A percentile compares a stretch with the other conserved stretches of the same genome.
Conservation (phyloP, 768 basidiomycete species). For the Pisolithus marmoratus region DNA sequence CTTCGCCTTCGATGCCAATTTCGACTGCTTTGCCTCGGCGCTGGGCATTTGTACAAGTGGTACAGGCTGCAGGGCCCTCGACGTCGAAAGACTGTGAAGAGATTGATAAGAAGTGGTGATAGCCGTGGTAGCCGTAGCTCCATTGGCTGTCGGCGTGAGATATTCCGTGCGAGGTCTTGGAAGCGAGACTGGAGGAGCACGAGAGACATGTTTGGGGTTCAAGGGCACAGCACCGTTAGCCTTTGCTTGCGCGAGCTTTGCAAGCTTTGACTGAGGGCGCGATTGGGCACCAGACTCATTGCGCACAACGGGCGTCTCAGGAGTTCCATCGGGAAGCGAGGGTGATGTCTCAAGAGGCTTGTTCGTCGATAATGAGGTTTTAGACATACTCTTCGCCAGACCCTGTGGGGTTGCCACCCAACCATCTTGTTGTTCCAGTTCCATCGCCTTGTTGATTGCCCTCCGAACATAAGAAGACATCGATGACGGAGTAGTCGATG, state of each 20-base stretch:
- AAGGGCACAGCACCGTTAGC: constrained; percentile 17
- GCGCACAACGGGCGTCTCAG: constrained; percentile 7
- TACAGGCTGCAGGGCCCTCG: constrained; percentile 20
- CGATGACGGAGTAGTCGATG: constrained; percentile 37
- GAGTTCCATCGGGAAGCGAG: constrained; percentile 16
- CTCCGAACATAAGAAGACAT: constrained; percentile 56
- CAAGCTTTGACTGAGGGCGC: constrained; percentile 64
- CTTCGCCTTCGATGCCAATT: constrained; percentile 71
- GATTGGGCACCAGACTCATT: constrained; percentile 15
- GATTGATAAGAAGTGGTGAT: constrained; percentile 80
- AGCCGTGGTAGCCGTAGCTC: constrained; percentile 75
- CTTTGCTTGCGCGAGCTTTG: constrained; percentile 65
- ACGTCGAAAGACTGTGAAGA: constrained; percentile 49
- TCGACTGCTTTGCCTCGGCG: constrained; percentile 50
- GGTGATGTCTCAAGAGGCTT: constrained; percentile 15
- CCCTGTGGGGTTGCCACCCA: constrained; percentile 11
- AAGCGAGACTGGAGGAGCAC: constrained; percentile 29
- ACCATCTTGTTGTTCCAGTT: constrained; percentile 50
- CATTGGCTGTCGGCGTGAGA: constrained; percentile 75
- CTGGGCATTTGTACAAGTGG: constrained; percentile 26
- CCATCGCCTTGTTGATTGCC: constrained; percentile 64
- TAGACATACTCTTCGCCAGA: constrained; percentile 11
- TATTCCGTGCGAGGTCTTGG: constrained; percentile 59
- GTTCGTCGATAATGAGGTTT: constrained; percentile 16
- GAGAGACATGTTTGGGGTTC: constrained; percentile 15